Evolutionary conservation across 169 alveolate species (phyloP).

Genomic region (Plasmodium coatneyi): DNA sequence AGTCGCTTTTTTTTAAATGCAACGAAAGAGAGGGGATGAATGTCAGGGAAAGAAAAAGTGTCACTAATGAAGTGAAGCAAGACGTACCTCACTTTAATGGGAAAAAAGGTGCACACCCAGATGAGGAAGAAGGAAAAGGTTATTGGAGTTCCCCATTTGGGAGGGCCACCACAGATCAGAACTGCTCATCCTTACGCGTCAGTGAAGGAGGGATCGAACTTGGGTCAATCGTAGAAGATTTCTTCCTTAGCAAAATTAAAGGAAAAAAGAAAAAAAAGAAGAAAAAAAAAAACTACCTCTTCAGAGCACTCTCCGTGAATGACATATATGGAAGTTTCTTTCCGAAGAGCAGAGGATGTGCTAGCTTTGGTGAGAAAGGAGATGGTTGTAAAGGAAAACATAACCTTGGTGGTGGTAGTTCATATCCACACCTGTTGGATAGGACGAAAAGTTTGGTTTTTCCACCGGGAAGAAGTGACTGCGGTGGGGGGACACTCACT

Average conservation of each 20-base stretch:
- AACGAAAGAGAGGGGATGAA: not conserved
- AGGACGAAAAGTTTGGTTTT: constrained; percentile 22
- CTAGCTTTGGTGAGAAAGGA: not conserved
- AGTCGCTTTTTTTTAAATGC: not conserved
- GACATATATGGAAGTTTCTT: not conserved
- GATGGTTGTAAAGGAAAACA: not conserved
- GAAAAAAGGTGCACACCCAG: not conserved
- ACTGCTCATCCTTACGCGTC: not conserved
- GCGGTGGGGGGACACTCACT: not conserved
- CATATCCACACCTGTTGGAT: not conserved
- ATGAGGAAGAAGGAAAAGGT: not conserved
- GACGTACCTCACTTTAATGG: not conserved
- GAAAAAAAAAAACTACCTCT: constrained; percentile 1
- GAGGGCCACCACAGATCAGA: not conserved
- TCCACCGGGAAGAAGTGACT: not conserved
- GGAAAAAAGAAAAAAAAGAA: constrained; percentile 12
- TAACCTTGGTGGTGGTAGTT: not conserved
- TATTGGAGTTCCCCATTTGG: not conserved
- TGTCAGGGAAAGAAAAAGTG: not conserved
- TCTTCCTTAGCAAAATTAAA: constrained; percentile 10
- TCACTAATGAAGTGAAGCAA: not conserved
- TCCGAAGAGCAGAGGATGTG: not conserved
- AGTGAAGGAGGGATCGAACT: not conserved
- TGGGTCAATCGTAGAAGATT: not conserved
- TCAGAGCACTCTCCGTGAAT: constrained; percentile 46